Evolutionary conservation across 768 basidiomycete species (phyloP).

Genomic region (Rhodotorula graminis): DNA sequence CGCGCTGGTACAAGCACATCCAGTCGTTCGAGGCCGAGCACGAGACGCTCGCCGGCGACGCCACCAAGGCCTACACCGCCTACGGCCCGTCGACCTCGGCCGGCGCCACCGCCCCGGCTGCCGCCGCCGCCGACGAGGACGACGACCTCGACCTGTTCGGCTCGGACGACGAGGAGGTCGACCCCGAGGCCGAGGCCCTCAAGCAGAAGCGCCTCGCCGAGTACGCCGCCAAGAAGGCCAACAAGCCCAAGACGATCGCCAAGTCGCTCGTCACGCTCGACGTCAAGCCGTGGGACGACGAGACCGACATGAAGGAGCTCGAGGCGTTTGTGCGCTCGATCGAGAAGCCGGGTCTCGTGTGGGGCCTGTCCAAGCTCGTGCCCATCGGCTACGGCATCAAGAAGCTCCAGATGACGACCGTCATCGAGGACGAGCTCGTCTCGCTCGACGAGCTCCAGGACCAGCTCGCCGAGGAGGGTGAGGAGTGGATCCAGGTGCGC

Average conservation of each 20-base stretch:
- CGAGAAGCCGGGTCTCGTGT: slow-evolving; percentile 82
- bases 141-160: slow-evolving; percentile 84
- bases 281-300: slow-evolving; percentile 95
- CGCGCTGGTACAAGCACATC: slow-evolving; percentile 94
- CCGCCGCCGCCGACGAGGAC: slow-evolving; percentile 54
- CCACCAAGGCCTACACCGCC: slow-evolving; percentile 71
- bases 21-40: slow-evolving; percentile 76
- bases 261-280: slow-evolving; percentile 97
- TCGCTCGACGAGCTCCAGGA: slow-evolving; percentile 92
- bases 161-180: slow-evolving; percentile 72
- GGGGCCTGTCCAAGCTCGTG: slow-evolving; percentile 91
- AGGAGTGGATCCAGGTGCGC: slow-evolving; percentile 45
- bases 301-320: slow-evolving; percentile 89
- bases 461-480: slow-evolving; percentile 66
- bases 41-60: slow-evolving; percentile 73
- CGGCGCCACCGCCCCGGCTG: slow-evolving; percentile 49
- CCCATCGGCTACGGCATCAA: slow-evolving; percentile 87
- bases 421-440: slow-evolving; percentile 84
- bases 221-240: slow-evolving; percentile 88
- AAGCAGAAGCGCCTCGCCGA: slow-evolving; percentile 89
- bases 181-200: slow-evolving; percentile 76
- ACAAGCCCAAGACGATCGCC: slow-evolving; percentile 62
- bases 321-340: slow-evolving; percentile 80
- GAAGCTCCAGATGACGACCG: slow-evolving; percentile 73
- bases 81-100: slow-evolving; percentile 56